Evolutionary conservation across 2,329 filamentous ascomycete species (phyloP).

Genomic region (Penicillium glabrum): DNA sequence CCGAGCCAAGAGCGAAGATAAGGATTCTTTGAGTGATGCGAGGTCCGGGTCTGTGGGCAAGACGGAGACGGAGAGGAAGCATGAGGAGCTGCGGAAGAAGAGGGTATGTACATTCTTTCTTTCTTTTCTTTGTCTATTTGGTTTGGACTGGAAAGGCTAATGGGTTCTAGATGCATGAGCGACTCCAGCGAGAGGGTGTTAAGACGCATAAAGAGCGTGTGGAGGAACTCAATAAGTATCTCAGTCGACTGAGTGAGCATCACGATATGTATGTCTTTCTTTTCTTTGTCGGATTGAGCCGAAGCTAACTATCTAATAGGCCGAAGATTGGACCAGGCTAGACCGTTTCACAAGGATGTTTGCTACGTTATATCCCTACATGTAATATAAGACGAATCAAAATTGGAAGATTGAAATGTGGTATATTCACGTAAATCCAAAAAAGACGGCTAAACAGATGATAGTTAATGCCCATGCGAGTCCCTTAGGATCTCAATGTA

Average conservation of each 20-base stretch:
- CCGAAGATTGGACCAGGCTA: conserved; percentile 45
- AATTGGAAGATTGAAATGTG: neutral
- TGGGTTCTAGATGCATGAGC: conserved; percentile 68
- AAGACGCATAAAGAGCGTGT: conserved; percentile 98
- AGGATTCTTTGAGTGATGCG: neutral
- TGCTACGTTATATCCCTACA: neutral
- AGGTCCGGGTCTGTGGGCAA: conserved; percentile 52
- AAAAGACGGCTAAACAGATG: conserved; percentile 8
- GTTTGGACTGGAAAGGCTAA: conserved; percentile 3
- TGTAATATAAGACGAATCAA: neutral
- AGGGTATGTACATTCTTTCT: conserved; percentile 58
- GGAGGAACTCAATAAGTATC: conserved; percentile 90
- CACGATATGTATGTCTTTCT: conserved; percentile 75
- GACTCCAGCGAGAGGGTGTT: conserved; percentile 77
- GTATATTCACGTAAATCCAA: conserved; percentile 1
- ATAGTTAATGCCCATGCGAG: conserved; percentile 13
- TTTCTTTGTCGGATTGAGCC: neutral
- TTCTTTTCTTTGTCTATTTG: conserved; percentile 3
- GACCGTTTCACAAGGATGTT: conserved; percentile 1
- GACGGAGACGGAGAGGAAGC: conserved; percentile 78
- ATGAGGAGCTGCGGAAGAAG: conserved; percentile 79
- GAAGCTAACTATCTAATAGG: conserved; percentile 21
- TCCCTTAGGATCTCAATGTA: conserved; percentile 21
- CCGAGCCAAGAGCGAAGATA: neutral
- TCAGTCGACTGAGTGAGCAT: conserved; percentile 90